Base-by-base conservation (phyloP, 257 asterid genomes). In the Hygrophila difformis region DNA sequence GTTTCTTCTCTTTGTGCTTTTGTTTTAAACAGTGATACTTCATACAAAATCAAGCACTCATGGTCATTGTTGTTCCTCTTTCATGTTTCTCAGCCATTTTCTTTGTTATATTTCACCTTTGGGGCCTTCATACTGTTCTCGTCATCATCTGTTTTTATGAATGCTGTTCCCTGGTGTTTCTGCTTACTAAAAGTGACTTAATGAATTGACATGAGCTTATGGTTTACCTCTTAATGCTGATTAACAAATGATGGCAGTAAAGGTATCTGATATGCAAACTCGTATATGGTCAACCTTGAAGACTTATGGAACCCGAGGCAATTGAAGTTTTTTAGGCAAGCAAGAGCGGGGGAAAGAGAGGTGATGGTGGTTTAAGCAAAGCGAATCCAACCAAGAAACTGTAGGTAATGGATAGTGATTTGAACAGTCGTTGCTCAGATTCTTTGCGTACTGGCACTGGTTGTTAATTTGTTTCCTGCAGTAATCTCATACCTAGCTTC, bases 271-370 rank as follows among this genome's bases (percentile, higher is more conserved):
- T 74, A 73, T 76, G 73, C 82, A 85, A 72, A 73, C 86, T 55
- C 58, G 62, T 70, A 49, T 76, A 41, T 89, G 96, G 96, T 79
- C 96, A 37, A 68, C 72, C 59, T 72, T 89, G 87, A 85, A 82
- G 82, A 89, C 98, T 47, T 79, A 79, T 49, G 96, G 96, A 69
- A 85, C n/a, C n/a, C n/a, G n/a, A n/a, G n/a, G n/a, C n/a, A n/a
- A n/a, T n/a, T n/a, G n/a, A n/a, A n/a, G n/a, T n/a, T n/a, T n/a
- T n/a, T n/a, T n/a, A n/a, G n/a, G n/a, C n/a, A n/a, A n/a, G n/a
- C n/a, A n/a, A n/a, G n/a, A n/a, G n/a, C n/a, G n/a, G n/a, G n/a
- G n/a, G n/a, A n/a, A n/a, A n/a, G n/a, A n/a, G n/a, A n/a, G n/a
- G n/a, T n/a, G n/a, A n/a, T n/a, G n/a, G n/a, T n/a, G n/a, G n/a